Evolutionary conservation across 2,329 filamentous ascomycete species (phyloP), one percentile per base, ranked within the genome.

Genomic region (Herpomyces periplanetae): DNA sequence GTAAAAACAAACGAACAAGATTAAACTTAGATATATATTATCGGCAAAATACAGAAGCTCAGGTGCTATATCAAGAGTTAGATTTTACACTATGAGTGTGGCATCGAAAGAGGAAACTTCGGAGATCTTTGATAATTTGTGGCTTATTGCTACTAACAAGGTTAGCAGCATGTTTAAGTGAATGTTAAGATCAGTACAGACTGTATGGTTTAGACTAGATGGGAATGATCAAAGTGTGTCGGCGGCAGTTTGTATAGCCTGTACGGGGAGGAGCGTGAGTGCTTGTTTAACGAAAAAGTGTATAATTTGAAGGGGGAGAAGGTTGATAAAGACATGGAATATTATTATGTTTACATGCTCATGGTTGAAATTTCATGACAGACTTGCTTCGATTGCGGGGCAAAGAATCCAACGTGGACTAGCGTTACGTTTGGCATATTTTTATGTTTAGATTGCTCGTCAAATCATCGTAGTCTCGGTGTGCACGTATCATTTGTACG

Each of bases 401-500:
- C 71, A 33, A 91, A 91, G 44, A 88, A 88, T 36, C 80, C 80
- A 25, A 91, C 80, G 23, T 96, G 80, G 80, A 85, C 73, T 4
- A 91, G 75, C 4, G 73, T 88, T 13, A 73, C 75, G 5, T 71
- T 96, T 27, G 80, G 68, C 34, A 91, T 96, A 38, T 96, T 91
- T 39, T 57, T 96, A 10, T 96, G 80, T 36, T 61, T 96, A 32
- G 80, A 96, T 44, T 96, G 80, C 45, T 88, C 75, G 16, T 64
- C 75, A 22, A 71, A 88, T 40, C 80, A 96, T 42, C 63, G 80
- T 31, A 91, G 91, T 41, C 59, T 96, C 32, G 80, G 80, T 40
- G 75, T 91, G 24, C 80, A 96, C 43, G 88, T 96, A 42, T 88
- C 75, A 30, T 96, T 96, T 47, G 80, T 96, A 33, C 64, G 80